phyloP scores from a whole-genome alignment of 2,329 filamentous ascomycete species.

The Claviceps monticola region DNA sequence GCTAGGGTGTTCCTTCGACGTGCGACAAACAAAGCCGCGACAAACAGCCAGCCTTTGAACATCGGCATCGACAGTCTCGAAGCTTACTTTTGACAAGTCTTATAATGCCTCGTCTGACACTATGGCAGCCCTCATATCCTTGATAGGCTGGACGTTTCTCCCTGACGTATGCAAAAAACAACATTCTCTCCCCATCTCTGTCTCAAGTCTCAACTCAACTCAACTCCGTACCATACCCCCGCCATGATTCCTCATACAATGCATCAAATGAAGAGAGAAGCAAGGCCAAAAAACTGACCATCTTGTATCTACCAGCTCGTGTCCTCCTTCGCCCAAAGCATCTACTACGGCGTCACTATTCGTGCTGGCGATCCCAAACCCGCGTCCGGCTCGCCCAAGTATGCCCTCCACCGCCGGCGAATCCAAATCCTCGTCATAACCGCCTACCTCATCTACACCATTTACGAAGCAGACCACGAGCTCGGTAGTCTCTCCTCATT shows the following conservation, averaged over 20 bases:
- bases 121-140: slow-evolving; percentile 40
- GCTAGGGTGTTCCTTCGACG: neutral
- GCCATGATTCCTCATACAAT: too few relatives aligned
- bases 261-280: neutral
- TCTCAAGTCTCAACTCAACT: neutral
- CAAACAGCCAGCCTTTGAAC: too few relatives aligned
- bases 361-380: slow-evolving; percentile 78
- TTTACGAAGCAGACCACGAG: slow-evolving; percentile 82
- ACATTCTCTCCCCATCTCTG: slow-evolving; percentile 1
- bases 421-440: slow-evolving; percentile 76
- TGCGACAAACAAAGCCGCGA: neutral
- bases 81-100: neutral
- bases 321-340: slow-evolving; percentile 60
- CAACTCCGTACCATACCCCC: neutral
- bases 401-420: slow-evolving; percentile 58
- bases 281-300: neutral
- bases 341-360: slow-evolving; percentile 81
- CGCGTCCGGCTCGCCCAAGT: slow-evolving; percentile 52
- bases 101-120: slow-evolving; percentile 10
- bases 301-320: slow-evolving; percentile 52
- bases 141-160: slow-evolving; percentile 44
- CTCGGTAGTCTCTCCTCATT: slow-evolving; percentile 59
- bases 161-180: slow-evolving; percentile 29
- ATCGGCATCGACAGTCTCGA: neutral
- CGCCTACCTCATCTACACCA: slow-evolving; percentile 76